These are phyloP conservation scores for Saccharomyces paradoxus DNA, from an alignment of 805 yeast species.

Conservation along the genomic window DNA sequence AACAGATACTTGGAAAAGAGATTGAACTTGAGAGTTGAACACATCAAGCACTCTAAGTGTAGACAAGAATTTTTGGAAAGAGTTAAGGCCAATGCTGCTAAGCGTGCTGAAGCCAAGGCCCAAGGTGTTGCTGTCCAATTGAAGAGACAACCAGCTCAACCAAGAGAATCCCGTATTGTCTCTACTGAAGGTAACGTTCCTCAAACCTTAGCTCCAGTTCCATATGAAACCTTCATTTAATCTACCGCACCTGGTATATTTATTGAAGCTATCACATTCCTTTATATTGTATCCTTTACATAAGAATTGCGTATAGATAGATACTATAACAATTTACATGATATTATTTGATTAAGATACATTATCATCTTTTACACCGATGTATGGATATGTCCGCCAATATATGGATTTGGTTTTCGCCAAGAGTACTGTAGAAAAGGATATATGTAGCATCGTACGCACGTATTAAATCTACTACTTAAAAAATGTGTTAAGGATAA, in stretches of 20 bases:
- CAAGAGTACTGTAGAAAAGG: background rate
- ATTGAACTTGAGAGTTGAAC: slow-evolving; percentile 97
- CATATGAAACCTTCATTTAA: slow-evolving; percentile 99
- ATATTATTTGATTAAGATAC: background rate
- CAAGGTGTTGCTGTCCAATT: slow-evolving; percentile 83
- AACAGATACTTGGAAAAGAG: slow-evolving; percentile 98
- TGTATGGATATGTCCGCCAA: background rate
- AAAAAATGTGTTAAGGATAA: background rate
- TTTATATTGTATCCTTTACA: background rate
- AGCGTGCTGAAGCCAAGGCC: slow-evolving; percentile 89
- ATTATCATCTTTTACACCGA: background rate
- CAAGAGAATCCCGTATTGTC: slow-evolving; percentile 87
- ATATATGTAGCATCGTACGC: background rate
- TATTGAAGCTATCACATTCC: background rate
- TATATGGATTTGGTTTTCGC: background rate
- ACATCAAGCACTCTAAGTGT: slow-evolving; percentile 98
- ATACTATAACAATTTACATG: background rate
- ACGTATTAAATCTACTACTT: background rate
- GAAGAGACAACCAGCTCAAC: slow-evolving; percentile 97
- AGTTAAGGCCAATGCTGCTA: slow-evolving; percentile 94
- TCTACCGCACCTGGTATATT: slow-evolving; percentile 11
- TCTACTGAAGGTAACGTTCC: slow-evolving; percentile 78
- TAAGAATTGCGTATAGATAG: background rate
- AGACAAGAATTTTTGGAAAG: slow-evolving; percentile 98
- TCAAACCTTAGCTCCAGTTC: slow-evolving; percentile 96